Evolutionary conservation across 179 eudicot species (phyloP).

Genomic region (Patellifolia procumbens): DNA sequence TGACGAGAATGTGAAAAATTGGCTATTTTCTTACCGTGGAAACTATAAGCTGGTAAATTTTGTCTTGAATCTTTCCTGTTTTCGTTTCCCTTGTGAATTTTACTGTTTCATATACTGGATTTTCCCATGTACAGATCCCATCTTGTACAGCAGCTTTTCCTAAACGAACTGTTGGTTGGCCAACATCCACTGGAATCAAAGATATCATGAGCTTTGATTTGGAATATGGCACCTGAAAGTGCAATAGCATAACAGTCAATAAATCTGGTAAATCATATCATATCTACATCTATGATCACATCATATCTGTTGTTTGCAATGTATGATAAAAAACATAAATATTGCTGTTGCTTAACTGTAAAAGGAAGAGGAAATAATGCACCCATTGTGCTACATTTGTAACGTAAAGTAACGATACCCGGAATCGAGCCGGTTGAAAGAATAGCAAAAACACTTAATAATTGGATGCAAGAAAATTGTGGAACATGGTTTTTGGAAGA

Average conservation of each 20-base stretch:
- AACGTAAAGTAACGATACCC: background rate
- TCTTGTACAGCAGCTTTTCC: conserved; percentile 65
- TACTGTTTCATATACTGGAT: conserved; percentile 81
- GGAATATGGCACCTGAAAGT: conserved; percentile 65
- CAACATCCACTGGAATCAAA: conserved; percentile 78
- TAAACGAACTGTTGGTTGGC: conserved; percentile 79
- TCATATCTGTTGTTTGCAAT: background rate
- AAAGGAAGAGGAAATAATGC: background rate
- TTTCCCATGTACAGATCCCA: conserved; percentile 85
- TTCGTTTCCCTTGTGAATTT: conserved; percentile 59
- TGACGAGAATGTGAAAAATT: background rate
- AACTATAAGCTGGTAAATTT: conserved; percentile 42
- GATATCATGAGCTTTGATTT: conserved; percentile 67
- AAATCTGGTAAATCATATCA: conserved; percentile 25
- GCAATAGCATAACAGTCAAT: conserved; percentile 13
- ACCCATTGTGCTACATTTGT: background rate
- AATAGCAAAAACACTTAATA: background rate
- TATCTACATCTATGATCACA: conserved; percentile 13
- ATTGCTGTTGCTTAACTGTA: background rate
- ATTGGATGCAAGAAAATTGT: background rate
- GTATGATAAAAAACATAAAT: background rate
- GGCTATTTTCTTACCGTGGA: conserved; percentile 37
- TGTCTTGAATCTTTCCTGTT: conserved; percentile 48
- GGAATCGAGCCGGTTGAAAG: background rate
- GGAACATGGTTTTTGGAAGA: background rate